These are phyloP conservation scores for Cladosporium sp. DNA, from an alignment of 2,329 filamentous ascomycete species.

Conservation along the genomic window DNA sequence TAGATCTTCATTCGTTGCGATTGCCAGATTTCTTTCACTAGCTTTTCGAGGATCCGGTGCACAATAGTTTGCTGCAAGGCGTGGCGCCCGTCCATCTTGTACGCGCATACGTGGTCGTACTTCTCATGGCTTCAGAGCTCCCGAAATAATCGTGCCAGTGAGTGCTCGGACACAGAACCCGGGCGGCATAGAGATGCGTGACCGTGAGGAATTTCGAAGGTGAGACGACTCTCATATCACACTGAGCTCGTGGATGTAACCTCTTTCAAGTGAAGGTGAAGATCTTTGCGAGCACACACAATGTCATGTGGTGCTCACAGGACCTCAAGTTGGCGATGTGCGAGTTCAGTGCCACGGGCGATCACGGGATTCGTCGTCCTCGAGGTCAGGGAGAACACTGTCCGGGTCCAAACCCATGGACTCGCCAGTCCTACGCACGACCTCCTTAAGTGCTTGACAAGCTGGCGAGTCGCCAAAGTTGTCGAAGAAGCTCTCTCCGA, in stretches of 20 bases:
- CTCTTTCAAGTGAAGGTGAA: background rate
- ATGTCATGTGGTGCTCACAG: background rate
- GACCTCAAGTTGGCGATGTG: background rate
- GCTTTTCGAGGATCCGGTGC: background rate
- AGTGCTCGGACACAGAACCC: background rate
- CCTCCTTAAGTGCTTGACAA: slow-evolving; percentile 74
- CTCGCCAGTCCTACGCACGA: slow-evolving; percentile 67
- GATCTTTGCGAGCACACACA: background rate
- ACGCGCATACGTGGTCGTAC: background rate
- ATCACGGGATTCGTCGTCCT: slow-evolving; percentile 14
- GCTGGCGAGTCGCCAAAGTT: slow-evolving; percentile 91
- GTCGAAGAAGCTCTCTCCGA: slow-evolving; percentile 95
- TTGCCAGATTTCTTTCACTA: background rate
- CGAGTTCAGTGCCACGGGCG: slow-evolving; percentile 15
- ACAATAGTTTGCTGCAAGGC: background rate
- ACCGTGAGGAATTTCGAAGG: background rate
- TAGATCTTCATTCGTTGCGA: background rate
- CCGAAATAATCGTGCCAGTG: background rate
- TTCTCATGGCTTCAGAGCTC: too few relatives aligned
- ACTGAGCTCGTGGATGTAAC: background rate
- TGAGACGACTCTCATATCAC: background rate
- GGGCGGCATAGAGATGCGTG: background rate
- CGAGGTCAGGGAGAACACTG: slow-evolving; percentile 28
- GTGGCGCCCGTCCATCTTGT: background rate
- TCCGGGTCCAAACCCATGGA: slow-evolving; percentile 36